Evolutionary conservation across 345 rosid genomes (phyloP).

Genomic region (Lepidium africanum): DNA sequence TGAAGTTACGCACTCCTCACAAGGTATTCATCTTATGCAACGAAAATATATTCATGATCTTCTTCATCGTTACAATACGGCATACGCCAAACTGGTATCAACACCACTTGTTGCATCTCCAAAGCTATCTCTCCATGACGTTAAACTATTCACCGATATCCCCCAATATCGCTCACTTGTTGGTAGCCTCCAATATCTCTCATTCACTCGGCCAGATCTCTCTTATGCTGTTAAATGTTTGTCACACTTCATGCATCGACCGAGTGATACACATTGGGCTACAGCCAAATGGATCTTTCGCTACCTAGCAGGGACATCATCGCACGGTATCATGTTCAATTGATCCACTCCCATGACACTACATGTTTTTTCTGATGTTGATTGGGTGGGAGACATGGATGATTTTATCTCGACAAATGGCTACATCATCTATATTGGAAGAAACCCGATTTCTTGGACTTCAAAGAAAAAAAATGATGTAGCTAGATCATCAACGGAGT

Average conservation of each 20-base stretch:
- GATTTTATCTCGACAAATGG: too few relatives aligned
- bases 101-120: neutral
- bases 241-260: neutral
- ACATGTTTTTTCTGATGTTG: too few relatives aligned
- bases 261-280: neutral
- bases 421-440: too few relatives aligned
- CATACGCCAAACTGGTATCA: neutral
- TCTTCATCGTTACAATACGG: neutral
- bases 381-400: too few relatives aligned
- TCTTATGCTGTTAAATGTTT: neutral
- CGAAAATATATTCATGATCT: neutral
- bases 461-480: too few relatives aligned
- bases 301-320: neutral
- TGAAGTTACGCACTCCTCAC: too few relatives aligned
- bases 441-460: too few relatives aligned
- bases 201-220: neutral
- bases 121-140: neutral
- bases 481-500: too few relatives aligned
- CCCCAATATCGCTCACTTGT: neutral
- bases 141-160: neutral
- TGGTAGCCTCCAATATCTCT: neutral
- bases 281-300: rapidly evolving
- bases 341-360: too few relatives aligned
- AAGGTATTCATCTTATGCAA: neutral
- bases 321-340: neutral